Percentiles rank a stretch among this genome's conserved stretches.
phyloP scores from a whole-genome alignment of 148 eudicot genomes.

The Hydrangea macrophylla region DNA sequence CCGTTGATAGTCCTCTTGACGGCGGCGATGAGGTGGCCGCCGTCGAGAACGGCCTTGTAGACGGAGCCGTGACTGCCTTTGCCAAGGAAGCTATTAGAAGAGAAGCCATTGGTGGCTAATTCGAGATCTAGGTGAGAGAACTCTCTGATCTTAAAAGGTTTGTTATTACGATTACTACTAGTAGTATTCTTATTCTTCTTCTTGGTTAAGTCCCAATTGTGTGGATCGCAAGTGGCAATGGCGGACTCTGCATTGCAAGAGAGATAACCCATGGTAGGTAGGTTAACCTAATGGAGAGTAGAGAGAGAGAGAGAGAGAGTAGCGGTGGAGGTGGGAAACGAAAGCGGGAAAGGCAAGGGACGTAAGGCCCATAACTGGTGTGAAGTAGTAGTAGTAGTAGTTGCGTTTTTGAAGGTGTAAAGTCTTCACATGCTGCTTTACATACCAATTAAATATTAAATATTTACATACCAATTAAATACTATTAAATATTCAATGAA shows the following conservation, averaged over 20 bases:
- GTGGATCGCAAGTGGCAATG: constrained; percentile 55
- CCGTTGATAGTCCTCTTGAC: constrained; percentile 40
- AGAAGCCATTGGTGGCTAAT: constrained; percentile 62
- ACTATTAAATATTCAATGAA: too few species aligned
- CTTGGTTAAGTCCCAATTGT: constrained; percentile 26
- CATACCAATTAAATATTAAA: too few species aligned
- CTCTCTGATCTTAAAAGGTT: constrained; percentile 24
- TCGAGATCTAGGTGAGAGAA: constrained; percentile 52
- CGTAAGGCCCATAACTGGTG: too few species aligned
- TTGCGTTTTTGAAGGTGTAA: background rate
- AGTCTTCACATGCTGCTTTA: too few species aligned
- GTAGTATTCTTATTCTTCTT: background rate
- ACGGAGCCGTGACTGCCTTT: constrained; percentile 89
- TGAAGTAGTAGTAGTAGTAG: background rate
- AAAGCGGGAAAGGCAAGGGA: constrained; percentile 29
- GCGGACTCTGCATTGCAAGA: constrained; percentile 69
- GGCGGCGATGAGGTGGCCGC: constrained; percentile 47
- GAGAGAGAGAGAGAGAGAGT: background rate
- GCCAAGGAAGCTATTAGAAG: constrained; percentile 53
- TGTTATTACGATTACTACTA: background rate
- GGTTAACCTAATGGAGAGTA: background rate
- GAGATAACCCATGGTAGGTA: constrained; percentile 48
- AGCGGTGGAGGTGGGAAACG: background rate
- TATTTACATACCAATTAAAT: too few species aligned
- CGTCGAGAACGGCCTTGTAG: constrained; percentile 48